These are phyloP conservation scores for Fragosphaeria purpurea DNA, from an alignment of 2,329 filamentous ascomycete genomes.

Conservation along the genomic window DNA sequence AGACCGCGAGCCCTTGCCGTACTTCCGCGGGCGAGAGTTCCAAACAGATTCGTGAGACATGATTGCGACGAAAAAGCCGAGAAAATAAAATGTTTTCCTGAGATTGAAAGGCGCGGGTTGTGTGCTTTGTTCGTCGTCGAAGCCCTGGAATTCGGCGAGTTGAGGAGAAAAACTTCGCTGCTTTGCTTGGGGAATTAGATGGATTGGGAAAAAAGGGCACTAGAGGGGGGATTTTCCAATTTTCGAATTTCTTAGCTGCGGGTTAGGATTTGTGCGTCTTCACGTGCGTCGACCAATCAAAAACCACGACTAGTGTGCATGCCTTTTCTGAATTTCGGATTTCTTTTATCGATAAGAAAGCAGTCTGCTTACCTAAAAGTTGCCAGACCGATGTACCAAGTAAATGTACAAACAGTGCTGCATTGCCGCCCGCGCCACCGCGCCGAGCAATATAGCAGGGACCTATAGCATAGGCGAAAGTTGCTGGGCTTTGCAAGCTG, in stretches of 20 bases:
- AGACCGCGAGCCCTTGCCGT: constrained; percentile 89
- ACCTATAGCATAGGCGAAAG: not conserved
- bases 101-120: not conserved
- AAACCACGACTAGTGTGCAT: constrained; percentile 2
- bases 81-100: constrained; percentile 3
- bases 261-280: constrained; percentile 12
- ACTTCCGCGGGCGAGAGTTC: constrained; percentile 95
- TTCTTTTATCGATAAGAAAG: constrained; percentile 8
- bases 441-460: not conserved
- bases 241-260: constrained; percentile 6
- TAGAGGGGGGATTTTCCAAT: constrained; percentile 8
- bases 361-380: too few relatives aligned
- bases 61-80: constrained; percentile 19
- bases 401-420: too few relatives aligned
- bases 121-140: not conserved
- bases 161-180: not conserved
- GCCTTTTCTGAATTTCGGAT: not conserved
- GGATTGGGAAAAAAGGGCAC: too few relatives aligned
- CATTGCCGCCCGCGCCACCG: too few relatives aligned
- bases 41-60: constrained; percentile 88
- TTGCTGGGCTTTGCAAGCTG: constrained; percentile 5
- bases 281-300: not conserved
- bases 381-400: too few relatives aligned
- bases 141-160: not conserved
- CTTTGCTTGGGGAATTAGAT: too few relatives aligned